Base-by-base conservation (phyloP, 169 alveolate species). In the Plasmodium ovale region DNA sequence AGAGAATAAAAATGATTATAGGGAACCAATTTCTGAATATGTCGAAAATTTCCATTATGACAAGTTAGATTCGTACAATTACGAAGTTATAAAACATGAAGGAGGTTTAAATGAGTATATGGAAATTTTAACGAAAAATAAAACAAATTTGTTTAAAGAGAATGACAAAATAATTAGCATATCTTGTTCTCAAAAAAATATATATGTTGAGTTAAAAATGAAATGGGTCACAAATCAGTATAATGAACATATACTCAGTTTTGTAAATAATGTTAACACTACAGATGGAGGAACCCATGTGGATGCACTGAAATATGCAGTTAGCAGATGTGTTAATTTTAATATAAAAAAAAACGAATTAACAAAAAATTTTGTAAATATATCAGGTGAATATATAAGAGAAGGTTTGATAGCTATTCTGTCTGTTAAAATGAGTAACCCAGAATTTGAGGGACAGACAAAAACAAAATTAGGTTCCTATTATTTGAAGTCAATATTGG, bases 401-500 rank as follows among this genome's bases (percentile, higher is more conserved):
- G 96, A 87, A 59, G 95, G 97, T 21, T 87, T 95, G 85, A 92
- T 94, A 56, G 97, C 96, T 62, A 91, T 95, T 27, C 87, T 95
- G 19, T 92, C 95, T 14, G 90, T 95, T 12, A 94, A 88, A 85
- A 74, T 94, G 69, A 87, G 65, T 62, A 92, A 94, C 29, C 96
- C 97, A 2, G 97, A 94, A 71, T 95, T 95, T 87, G 97, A 95
- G 84, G 97, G 97, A 4, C 97, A 95, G 79, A 95, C 97, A 12
- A 95, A 95, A 70, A 88, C 92, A n/a, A 95, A 92, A 73, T 90
- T 95, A 47, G 96, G 97, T 47, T 93, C 92, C 51, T 77, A 87
- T 54, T 35, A 89, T 23, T 95, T 93, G 21, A 82, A 92, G 39
- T 77, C 95, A 10, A 88, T 88, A 65, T 88, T 92, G 14, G 96